Percentiles rank a stretch among this genome's conserved stretches.
Conservation (phyloP, 2,329 filamentous ascomycete species). For the Ophiognomonia clavigignenti-juglandacearum region DNA sequence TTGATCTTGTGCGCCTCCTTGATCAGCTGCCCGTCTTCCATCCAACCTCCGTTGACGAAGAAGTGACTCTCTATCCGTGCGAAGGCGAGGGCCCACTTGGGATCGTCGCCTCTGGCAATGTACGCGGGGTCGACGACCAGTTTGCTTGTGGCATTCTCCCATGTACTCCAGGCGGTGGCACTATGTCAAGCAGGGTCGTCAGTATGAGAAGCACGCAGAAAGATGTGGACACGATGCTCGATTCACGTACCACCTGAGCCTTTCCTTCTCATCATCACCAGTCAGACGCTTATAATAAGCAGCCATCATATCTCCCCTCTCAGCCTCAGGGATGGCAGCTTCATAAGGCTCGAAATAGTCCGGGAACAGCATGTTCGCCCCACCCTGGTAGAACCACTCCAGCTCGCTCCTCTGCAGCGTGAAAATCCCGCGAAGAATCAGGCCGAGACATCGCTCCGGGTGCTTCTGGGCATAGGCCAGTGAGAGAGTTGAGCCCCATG, state of each 20-base stretch:
- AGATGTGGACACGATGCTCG: not conserved
- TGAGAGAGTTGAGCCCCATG: conserved; percentile 35
- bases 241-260: conserved; percentile 22
- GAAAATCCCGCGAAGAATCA: conserved; percentile 34
- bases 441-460: conserved; percentile 25
- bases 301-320: conserved; percentile 29
- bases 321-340: conserved; percentile 29
- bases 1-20: conserved; percentile 23
- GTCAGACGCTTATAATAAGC: conserved; percentile 36
- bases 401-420: conserved; percentile 30
- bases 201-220: not conserved
- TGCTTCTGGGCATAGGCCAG: conserved; percentile 34
- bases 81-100: conserved; percentile 28
- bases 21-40: conserved; percentile 35
- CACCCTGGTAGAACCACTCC: conserved; percentile 28
- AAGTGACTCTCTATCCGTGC: conserved; percentile 39
- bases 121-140: conserved; percentile 23
- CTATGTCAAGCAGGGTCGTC: conserved; percentile 14
- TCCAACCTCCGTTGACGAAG: conserved; percentile 34
- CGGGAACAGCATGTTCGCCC: conserved; percentile 29
- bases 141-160: conserved; percentile 24
- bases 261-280: conserved; percentile 26
- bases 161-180: conserved; percentile 23
- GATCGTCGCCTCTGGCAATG: conserved; percentile 21
- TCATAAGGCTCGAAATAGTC: conserved; percentile 33